A percentile compares a stretch with the other conserved stretches of the same genome.
Evolutionary conservation across 805 yeast genomes (phyloP).

Genomic region (Candida loeiensis): DNA sequence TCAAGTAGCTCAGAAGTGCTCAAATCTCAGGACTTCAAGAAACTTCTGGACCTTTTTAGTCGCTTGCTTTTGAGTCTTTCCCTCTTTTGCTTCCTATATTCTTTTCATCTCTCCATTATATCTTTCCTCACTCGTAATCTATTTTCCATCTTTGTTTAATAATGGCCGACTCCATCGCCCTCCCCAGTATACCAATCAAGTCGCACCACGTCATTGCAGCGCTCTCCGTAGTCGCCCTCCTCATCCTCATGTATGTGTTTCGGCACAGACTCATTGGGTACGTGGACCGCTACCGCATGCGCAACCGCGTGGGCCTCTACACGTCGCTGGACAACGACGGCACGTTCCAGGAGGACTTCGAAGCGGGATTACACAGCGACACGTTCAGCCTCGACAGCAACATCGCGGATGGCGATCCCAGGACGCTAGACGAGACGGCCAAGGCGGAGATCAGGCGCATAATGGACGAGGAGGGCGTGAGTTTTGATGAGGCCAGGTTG

Average conservation of each 20-base stretch:
- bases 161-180: conserved; percentile 1
- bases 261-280: conserved; percentile 26
- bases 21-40: too few species aligned
- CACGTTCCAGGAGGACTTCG: conserved; percentile 40
- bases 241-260: conserved; percentile 28
- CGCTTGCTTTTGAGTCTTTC: background rate
- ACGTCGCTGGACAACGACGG: conserved; percentile 18
- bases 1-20: too few species aligned
- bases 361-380: conserved; percentile 56
- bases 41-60: too few species aligned
- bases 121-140: background rate
- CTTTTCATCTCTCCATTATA: background rate
- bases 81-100: background rate
- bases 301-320: conserved; percentile 24
- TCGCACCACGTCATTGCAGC: conserved; percentile 15
- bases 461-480: conserved; percentile 47
- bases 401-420: conserved; percentile 44
- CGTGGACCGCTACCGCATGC: conserved; percentile 28
- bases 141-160: background rate
- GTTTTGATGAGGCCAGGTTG: conserved; percentile 70
- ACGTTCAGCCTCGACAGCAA: conserved; percentile 51
- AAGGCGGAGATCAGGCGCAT: conserved; percentile 48
- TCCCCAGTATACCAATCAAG: conserved; percentile 1
- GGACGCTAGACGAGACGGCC: conserved; percentile 53
- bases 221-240: conserved; percentile 12